Base-by-base conservation (phyloP, 352 stramenopile species). In the Plasmopara muralis region DNA sequence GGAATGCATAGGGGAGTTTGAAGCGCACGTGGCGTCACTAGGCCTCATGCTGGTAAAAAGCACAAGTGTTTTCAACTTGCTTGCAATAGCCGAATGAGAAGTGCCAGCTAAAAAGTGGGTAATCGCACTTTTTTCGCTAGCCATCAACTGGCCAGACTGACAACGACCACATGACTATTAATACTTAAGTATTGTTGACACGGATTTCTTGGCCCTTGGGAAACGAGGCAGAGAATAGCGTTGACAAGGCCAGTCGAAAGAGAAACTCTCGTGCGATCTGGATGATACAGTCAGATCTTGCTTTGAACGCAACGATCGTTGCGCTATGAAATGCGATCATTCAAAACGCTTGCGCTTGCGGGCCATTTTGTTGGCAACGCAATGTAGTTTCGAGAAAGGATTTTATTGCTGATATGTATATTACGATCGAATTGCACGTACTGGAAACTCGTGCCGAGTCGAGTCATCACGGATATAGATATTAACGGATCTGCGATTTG, bases 81-180 rank as follows among this genome's bases (percentile, higher is more conserved):
- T 12, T 53, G 16, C 35, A 42, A 49, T 28, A 47, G 62, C 33
- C 42, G 57, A 63, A 62, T 46, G 57, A 66, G 43, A 69, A 69
- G 45, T 69, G 50, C 51, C 56, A 65, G 60, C 60, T 28, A 40
- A 46, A 62, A 47, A 40, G 48, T 68, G 43, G 48, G 57, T 35
- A 37, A 59, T 71, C 58, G 58, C 58, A 64, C 38, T 25, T 46
- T 61, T 70, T 52, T 64, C 58, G 57, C 40, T 29, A 65, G 50
- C 14, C 40, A 47, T 52, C 42, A 47, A 54, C 38, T 40, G 43
- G 44, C 31, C 31, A 35, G 31, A 35, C 31, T 5, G 4, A 35
- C 31, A 4, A 35, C 10, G 31, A 35, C 31, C 3, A 25, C 1
- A 35, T 12, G 31, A 12, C 31, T 35, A 35, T 35, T 35, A 35